Conservation (phyloP, 108 stramenopile genomes). For the Cyclotella choctawhatcheeana region DNA sequence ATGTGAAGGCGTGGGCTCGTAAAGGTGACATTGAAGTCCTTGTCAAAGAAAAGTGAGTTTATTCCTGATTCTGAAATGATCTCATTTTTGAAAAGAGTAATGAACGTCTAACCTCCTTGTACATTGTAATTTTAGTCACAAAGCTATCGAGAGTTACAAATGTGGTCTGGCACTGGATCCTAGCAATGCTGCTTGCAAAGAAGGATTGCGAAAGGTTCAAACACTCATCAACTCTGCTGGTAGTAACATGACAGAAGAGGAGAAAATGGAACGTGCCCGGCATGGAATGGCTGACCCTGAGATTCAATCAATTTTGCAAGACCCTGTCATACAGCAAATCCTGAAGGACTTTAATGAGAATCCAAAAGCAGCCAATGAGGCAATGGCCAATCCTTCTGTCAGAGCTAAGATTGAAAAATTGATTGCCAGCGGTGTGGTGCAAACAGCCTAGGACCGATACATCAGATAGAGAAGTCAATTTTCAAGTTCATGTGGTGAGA, state of each 20-base stretch:
- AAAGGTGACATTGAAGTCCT: slow-evolving; percentile 98
- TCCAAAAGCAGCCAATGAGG: slow-evolving; percentile 89
- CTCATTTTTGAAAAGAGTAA: too few relatives aligned
- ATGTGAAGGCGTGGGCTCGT: slow-evolving; percentile 98
- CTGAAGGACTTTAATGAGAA: slow-evolving; percentile 95
- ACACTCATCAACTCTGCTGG: slow-evolving; percentile 78
- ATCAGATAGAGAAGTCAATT: too few relatives aligned
- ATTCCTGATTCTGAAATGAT: neutral
- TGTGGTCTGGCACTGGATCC: slow-evolving; percentile 90
- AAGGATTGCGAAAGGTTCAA: slow-evolving; percentile 89
- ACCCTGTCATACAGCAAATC: slow-evolving; percentile 97
- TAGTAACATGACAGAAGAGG: slow-evolving; percentile 84
- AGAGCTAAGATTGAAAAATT: slow-evolving; percentile 97
- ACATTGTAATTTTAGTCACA: slow-evolving; percentile 78
- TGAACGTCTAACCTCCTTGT: too few relatives aligned
- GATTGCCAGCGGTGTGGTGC: slow-evolving; percentile 96
- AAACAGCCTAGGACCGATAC: slow-evolving; percentile 61
- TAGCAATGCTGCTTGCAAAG: slow-evolving; percentile 88
- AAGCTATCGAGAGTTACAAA: slow-evolving; percentile 96
- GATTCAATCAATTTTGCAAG: slow-evolving; percentile 94
- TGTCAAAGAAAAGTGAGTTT: slow-evolving; percentile 88
- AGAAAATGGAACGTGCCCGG: slow-evolving; percentile 92
- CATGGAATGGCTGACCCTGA: slow-evolving; percentile 99
- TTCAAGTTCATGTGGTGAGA: too few relatives aligned
- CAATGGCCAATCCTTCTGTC: slow-evolving; percentile 89